phyloP scores from a whole-genome alignment of 306 rosid genomes.

The Lathyrus sativus region DNA sequence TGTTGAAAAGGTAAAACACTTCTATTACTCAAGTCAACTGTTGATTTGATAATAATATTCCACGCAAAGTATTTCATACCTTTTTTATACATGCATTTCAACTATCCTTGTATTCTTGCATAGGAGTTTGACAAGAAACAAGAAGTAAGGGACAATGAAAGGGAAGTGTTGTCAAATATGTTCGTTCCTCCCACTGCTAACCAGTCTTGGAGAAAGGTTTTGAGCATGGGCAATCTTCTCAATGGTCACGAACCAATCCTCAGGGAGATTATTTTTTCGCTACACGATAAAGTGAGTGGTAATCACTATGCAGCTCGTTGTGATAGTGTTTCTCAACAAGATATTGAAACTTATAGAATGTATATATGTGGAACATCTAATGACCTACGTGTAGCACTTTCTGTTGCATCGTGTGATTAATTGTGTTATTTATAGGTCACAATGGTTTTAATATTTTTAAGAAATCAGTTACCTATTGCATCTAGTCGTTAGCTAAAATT shows the following conservation, averaged over 20 bases:
- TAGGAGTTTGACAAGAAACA: constrained; percentile 77
- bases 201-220: constrained; percentile 93
- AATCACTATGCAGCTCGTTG: constrained; percentile 76
- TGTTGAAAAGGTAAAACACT: constrained; percentile 56
- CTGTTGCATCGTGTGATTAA: constrained; percentile 90
- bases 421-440: constrained; percentile 24
- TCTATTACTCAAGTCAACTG: not conserved
- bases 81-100: constrained; percentile 39
- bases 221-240: constrained; percentile 99
- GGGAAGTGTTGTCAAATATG: constrained; percentile 72
- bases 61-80: constrained; percentile 4
- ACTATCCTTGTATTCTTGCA: constrained; percentile 7
- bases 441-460: constrained; percentile 1
- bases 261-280: constrained; percentile 80
- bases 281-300: constrained; percentile 62
- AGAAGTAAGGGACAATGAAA: constrained; percentile 59
- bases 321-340: constrained; percentile 52
- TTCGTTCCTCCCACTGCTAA: constrained; percentile 82
- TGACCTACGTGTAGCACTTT: constrained; percentile 86
- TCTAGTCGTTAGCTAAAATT: not conserved
- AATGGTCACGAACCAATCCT: constrained; percentile 90
- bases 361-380: constrained; percentile 86
- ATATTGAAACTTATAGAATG: constrained; percentile 85
- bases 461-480: constrained; percentile 19
- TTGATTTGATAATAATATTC: constrained; percentile 20